Evolutionary conservation across 2,329 filamentous ascomycete genomes (phyloP), one percentile per base, ranked within the genome.

Genomic region (Dactylella cylindrospora): DNA sequence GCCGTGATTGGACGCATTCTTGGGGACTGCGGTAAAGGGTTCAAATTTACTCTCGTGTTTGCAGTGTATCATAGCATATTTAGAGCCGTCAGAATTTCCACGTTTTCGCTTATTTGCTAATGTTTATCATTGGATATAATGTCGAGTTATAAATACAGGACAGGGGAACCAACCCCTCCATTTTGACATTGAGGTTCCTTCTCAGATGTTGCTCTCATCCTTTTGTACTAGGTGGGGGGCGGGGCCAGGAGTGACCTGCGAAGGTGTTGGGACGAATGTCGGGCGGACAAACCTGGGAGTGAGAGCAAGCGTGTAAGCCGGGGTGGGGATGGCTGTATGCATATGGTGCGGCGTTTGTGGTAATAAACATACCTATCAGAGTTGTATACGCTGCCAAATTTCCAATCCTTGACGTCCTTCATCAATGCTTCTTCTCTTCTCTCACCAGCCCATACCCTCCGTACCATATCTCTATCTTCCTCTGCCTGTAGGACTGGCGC

Each of bases 401-500:
- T 66, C 68, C 68, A 70, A 9, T 66, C 67, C 47, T 81, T 83
- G 74, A 91, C 86, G 66, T 84, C 84, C 54, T 93, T 93, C 69
- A 97, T 72, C 67, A 98, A 77, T 75, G 90, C 85, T 81, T 90
- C 89, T 81, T 97, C 93, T 67, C 93, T 82, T 67, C 84, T 84
- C 80, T 89, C 84, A 74, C 95, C 88, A 57, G 93, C 93, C 67
- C 85, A 81, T 74, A 91, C 82, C 71, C 91, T 80, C 68, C 93
- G 82, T 66, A 95, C 90, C 73, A 91, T 85, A 76, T 98, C 93
- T 64, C 93, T 85, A 77, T 98, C 93, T 75, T 95, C 90, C 73
- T 98, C 93, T 53, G 93, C 93, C 74, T 97, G 91, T 66, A 98
- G 83, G 66, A 95, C 77, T 57, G 93, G 93, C 71, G 91, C 93